A percentile compares a stretch with the other conserved stretches of the same genome.
These are phyloP conservation scores for Podospora didyma DNA, from an alignment of 495 filamentous ascomycete species.

Conservation along the genomic window DNA sequence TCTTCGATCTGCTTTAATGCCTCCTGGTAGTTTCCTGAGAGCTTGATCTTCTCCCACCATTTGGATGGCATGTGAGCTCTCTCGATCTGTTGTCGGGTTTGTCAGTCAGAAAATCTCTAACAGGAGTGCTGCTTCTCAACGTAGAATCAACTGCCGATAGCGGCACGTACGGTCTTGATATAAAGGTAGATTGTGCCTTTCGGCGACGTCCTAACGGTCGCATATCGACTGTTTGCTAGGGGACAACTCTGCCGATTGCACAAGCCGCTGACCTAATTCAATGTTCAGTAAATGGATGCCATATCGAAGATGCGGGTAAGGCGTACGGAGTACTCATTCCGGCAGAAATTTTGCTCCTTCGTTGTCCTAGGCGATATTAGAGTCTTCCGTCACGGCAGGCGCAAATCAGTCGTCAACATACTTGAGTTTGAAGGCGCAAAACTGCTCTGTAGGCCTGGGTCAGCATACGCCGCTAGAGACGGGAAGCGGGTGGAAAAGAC, in stretches of 20 bases:
- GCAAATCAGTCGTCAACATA: constrained; percentile 36
- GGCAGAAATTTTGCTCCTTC: constrained; percentile 92
- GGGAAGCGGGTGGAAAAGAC: not conserved
- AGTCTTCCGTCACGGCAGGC: constrained; percentile 15
- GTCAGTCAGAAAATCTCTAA: not conserved
- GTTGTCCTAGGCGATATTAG: constrained; percentile 58
- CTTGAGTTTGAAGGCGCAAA: constrained; percentile 97
- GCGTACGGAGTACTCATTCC: constrained; percentile 62
- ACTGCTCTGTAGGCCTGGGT: constrained; percentile 58
- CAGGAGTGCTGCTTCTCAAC: not conserved
- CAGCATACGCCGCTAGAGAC: constrained; percentile 2
- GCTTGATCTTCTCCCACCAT: constrained; percentile 90
- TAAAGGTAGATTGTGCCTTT: constrained; percentile 87
- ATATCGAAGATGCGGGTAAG: not conserved
- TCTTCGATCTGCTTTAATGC: constrained; percentile 83
- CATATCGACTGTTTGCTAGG: constrained; percentile 92
- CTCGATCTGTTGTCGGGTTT: constrained; percentile 42
- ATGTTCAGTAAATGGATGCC: not conserved
- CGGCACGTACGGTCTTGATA: constrained; percentile 74
- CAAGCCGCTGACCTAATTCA: constrained; percentile 69
- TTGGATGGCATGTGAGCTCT: constrained; percentile 86
- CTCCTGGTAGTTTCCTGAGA: constrained; percentile 84
- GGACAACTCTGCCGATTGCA: constrained; percentile 95
- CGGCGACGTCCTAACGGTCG: constrained; percentile 81
- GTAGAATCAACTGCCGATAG: not conserved